Evolutionary conservation across 148 eudicot genomes (phyloP), one percentile per base, ranked within the genome.

Genomic region (Chenopodium formosanum): DNA sequence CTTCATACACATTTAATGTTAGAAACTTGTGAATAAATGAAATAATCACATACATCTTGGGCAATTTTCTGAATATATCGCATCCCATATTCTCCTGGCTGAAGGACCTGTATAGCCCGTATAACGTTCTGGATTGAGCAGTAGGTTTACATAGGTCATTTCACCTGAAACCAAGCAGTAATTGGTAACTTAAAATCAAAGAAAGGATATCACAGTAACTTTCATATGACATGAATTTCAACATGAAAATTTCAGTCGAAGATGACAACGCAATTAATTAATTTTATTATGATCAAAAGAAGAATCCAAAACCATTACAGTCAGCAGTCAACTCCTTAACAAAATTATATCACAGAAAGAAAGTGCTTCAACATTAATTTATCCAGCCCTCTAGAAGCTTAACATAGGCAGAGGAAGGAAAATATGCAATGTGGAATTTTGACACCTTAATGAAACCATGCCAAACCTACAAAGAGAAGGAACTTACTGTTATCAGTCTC

Each of bases 61-160:
- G 81, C 98, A 96, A 84, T 96, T 96, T 88, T 96, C 99, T 29
- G 98, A 87, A 88, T 96, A 94, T 62, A 96, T 67, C 71, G 99
- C 95, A 52, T 96, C 99, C 99, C 99, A 96, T 79, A 94, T 96
- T 87, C 99, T 89, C 78, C 97, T 83, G 17, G 99, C 99, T 47
- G 98, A 96, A 48, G 98, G 92, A 75, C 99, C 98, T 32, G 87
- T 91, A 82, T 92, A 94, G 78, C 99, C 97, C 0, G 99, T 94
- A 81, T 87, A 91, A 46, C 97, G 92, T 84, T 96, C 99, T 5
- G 95, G 95, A 85, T 96, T 96, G 85, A 96, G 81, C 82, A 58
- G 94, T 53, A 96, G 95, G 81, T 96, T 96, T 64, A 94, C 98
- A 87, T 94, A 96, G 19, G 99, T 92, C 99, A 96, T 94, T 88